A percentile compares a stretch with the other conserved stretches of the same genome.
Evolutionary conservation across 2,329 filamentous ascomycete genomes (phyloP).

Genomic region (Plectosphaerella sp.): DNA sequence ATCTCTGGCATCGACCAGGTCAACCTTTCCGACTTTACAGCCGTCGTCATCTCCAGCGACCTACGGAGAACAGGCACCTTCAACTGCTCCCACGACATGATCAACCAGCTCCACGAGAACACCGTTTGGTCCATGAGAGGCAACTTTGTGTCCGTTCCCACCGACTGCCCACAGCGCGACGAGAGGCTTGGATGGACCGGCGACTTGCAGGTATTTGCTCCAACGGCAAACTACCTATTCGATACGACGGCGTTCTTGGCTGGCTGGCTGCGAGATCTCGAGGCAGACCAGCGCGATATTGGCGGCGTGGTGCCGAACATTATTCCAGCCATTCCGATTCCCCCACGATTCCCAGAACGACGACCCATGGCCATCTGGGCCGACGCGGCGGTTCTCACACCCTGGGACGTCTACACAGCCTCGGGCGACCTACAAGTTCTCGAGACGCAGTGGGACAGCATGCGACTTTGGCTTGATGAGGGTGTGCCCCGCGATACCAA

Average conservation of each 20-base stretch:
- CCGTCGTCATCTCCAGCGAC: background rate
- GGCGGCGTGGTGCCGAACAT: slow-evolving; percentile 21
- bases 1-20: slow-evolving; percentile 15
- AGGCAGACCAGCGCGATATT: slow-evolving; percentile 23
- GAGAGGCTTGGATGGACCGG: slow-evolving; percentile 1
- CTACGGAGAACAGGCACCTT: background rate
- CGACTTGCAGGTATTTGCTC: slow-evolving; percentile 1
- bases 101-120: slow-evolving; percentile 31
- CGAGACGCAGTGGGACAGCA: slow-evolving; percentile 5
- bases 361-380: slow-evolving; percentile 6
- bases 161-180: slow-evolving; percentile 1
- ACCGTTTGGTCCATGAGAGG: slow-evolving; percentile 16
- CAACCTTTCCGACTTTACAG: slow-evolving; percentile 24
- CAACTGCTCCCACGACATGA: background rate
- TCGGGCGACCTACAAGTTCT: slow-evolving; percentile 5
- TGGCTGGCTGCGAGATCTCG: background rate
- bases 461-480: slow-evolving; percentile 5
- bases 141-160: slow-evolving; percentile 4
- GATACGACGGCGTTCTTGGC: slow-evolving; percentile 1
- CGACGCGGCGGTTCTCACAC: slow-evolving; percentile 3
- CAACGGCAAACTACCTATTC: slow-evolving; percentile 1
- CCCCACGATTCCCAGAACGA: slow-evolving; percentile 9
- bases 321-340: slow-evolving; percentile 9
- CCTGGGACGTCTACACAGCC: slow-evolving; percentile 6
- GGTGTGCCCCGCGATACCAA: slow-evolving; percentile 15